Conservation (phyloP, 129 eudicot species). For the Helianthus annuus region HanXRQr2.0-SUNRISE NC_035441.2:34394199-34394698, state of each 20-base stretch:
- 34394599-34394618: neutral
- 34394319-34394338: neutral
- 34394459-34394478: neutral
- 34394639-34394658: neutral
- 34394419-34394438: no score
- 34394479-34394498: neutral
- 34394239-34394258: neutral
- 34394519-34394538: constrained; percentile 5
- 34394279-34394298: neutral
- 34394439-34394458: no score
- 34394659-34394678: constrained; percentile 9
- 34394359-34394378: neutral
- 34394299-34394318: neutral
- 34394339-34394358: neutral
- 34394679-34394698: no score
- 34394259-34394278: neutral
- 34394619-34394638: neutral
- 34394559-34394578: constrained; percentile 12
- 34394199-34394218: constrained; percentile 22
- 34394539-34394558: constrained; percentile 31
- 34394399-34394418: no score
- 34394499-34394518: neutral
- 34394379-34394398: neutral
- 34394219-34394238: neutral
- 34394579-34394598: neutral